Percentiles rank a stretch among this genome's conserved stretches.
Conservation (phyloP, 2,329 filamentous ascomycete species). For the Furcasterigmium sp. region DNA sequence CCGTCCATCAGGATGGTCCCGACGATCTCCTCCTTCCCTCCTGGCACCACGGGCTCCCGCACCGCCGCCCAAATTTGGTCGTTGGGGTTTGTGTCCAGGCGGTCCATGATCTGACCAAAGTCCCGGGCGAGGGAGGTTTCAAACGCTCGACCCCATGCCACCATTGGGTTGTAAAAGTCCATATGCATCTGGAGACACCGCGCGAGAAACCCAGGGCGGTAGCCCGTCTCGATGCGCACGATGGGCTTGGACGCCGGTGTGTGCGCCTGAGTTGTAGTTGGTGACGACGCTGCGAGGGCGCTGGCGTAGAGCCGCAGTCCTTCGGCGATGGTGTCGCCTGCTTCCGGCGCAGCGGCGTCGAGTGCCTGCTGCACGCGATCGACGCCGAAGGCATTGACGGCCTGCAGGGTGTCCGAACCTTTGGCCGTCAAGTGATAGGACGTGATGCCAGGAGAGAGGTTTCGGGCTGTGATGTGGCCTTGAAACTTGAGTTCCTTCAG, state of each 20-base stretch:
- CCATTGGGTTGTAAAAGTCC: slow-evolving; percentile 13
- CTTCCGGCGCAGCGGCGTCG: slow-evolving; percentile 5
- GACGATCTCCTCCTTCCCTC: slow-evolving; percentile 13
- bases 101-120: slow-evolving; percentile 13
- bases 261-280: neutral
- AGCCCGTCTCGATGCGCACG: slow-evolving; percentile 17
- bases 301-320: slow-evolving; percentile 13
- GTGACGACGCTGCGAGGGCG: slow-evolving; percentile 5
- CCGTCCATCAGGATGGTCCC: slow-evolving; percentile 18
- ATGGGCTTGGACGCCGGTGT: neutral
- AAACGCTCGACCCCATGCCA: slow-evolving; percentile 17
- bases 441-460: slow-evolving; percentile 1
- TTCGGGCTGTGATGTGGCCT: slow-evolving; percentile 8
- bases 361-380: slow-evolving; percentile 15
- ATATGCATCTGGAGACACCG: slow-evolving; percentile 21
- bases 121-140: slow-evolving; percentile 14
- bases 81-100: slow-evolving; percentile 12
- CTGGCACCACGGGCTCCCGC: slow-evolving; percentile 1
- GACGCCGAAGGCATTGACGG: slow-evolving; percentile 14
- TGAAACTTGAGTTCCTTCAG: slow-evolving; percentile 10
- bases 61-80: slow-evolving; percentile 22
- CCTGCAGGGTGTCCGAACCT: slow-evolving; percentile 11
- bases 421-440: slow-evolving; percentile 8
- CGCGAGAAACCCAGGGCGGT: slow-evolving; percentile 20
- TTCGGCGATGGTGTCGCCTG: slow-evolving; percentile 8